phyloP scores from a whole-genome alignment of 169 alveolate species.

The Cryptosporidium sp. region DNA sequence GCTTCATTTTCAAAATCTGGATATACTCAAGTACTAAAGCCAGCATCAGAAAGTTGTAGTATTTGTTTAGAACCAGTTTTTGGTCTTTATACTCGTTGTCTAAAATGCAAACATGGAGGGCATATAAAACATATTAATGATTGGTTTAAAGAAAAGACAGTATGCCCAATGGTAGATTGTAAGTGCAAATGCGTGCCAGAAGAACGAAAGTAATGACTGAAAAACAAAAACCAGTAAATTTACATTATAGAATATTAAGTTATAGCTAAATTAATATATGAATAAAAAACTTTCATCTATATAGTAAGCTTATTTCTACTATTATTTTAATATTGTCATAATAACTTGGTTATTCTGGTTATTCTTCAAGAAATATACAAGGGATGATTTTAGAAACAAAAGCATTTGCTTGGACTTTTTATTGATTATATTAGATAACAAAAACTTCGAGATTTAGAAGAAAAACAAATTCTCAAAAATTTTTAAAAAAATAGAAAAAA shows the following conservation, averaged over 20 bases:
- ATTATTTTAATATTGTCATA: no score
- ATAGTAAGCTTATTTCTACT: no score
- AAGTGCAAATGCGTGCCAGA: constrained; percentile 23
- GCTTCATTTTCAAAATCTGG: neutral
- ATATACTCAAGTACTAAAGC: neutral
- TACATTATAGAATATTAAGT: neutral
- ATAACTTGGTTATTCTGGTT: no score
- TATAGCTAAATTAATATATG: neutral
- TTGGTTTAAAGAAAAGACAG: constrained; percentile 9
- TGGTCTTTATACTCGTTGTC: constrained; percentile 61
- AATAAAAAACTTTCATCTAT: neutral
- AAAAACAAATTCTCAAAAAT: neutral
- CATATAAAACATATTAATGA: constrained; percentile 34
- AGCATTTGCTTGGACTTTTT: no score
- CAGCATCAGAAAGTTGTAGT: neutral
- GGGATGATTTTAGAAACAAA: neutral
- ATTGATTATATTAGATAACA: no score
- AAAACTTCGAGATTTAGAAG: neutral
- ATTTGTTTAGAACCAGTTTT: constrained; percentile 48
- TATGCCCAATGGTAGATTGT: constrained; percentile 35
- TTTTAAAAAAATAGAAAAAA: no score
- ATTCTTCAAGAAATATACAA: neutral
- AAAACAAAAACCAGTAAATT: neutral
- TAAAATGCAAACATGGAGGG: constrained; percentile 55
- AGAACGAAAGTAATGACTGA: neutral